Base-by-base conservation (phyloP, 441 rosid genomes). In the Populus hybrid region DNA sequence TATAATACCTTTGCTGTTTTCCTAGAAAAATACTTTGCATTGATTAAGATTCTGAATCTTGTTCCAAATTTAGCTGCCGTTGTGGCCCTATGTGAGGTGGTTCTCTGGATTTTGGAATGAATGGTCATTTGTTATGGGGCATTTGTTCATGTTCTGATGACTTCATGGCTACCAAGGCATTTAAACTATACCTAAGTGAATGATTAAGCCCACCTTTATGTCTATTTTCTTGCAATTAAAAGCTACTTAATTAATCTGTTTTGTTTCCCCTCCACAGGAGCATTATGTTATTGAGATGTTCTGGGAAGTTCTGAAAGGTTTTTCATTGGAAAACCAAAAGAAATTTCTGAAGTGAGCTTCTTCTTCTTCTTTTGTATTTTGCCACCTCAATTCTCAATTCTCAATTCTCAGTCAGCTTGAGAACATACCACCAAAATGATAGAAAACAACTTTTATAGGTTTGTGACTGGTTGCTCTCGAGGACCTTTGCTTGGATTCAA, bases 401-500 rank as follows among this genome's bases (percentile, higher is more conserved):
- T 81, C 8, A 35, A 28, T 4, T 61, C 61, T 77, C 72, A 9
- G 67, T 71, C 72, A 36, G 67, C 69, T 72, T 67, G 26, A 57
- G 23, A 32, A 35, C 53, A 67, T 76, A 36, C 42, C 9, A 78
- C 20, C 36, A 75, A 73, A 69, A 76, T 75, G 79, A 70, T 83
- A 24, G 57, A 66, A 38, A 77, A 59, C 57, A 57, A 28, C 18
- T 82, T 72, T 81, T 77, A 73, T 80, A 96, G 99, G 89, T 96
- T 96, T 86, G 98, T 93, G 83, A 96, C 99, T 18, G 99, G 99
- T 50, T 96, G 99, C 85, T 96, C 98, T 11, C 90, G 98, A 67
- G 99, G 98, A 69, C 98, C 98, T 2, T 85, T 94, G 71, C 95
- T 96, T 78, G 98, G 99, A 76, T 96, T 96, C 89, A 91, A 82